phyloP scores from a whole-genome alignment of 2,329 filamentous ascomycete species.

The Pyricularia grisea region DNA sequence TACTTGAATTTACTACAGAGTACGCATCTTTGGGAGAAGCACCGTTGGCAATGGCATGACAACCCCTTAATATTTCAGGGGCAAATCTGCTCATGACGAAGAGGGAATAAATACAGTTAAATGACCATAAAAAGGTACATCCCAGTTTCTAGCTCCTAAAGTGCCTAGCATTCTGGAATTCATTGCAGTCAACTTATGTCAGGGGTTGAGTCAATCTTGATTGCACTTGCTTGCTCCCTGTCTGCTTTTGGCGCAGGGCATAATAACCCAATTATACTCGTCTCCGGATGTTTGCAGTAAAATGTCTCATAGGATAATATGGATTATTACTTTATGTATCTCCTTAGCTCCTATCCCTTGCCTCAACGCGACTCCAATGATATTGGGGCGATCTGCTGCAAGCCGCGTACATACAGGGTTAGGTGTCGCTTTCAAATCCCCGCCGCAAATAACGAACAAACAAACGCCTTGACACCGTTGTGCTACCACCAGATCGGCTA shows the following conservation, averaged over 20 bases:
- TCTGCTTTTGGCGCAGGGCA: background rate
- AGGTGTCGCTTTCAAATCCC: background rate
- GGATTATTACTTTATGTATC: no score
- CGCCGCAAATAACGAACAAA: background rate
- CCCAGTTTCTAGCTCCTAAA: background rate
- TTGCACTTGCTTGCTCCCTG: background rate
- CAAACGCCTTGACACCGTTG: background rate
- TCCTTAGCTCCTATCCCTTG: background rate
- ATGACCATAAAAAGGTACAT: background rate
- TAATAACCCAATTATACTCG: background rate
- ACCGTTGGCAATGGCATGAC: background rate
- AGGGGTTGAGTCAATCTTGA: background rate
- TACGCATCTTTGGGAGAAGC: background rate
- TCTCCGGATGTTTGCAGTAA: background rate
- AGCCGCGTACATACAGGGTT: background rate
- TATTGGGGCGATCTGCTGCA: background rate
- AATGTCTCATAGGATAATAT: background rate
- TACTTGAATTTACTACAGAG: no score
- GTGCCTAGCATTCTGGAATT: background rate
- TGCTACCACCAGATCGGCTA: background rate
- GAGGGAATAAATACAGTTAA: no score
- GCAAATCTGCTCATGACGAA: no score
- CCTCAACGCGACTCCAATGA: background rate
- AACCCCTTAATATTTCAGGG: background rate
- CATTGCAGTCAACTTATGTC: background rate